Evolutionary conservation across 768 basidiomycete species (phyloP).

Genomic region (Lepiota venenata): DNA sequence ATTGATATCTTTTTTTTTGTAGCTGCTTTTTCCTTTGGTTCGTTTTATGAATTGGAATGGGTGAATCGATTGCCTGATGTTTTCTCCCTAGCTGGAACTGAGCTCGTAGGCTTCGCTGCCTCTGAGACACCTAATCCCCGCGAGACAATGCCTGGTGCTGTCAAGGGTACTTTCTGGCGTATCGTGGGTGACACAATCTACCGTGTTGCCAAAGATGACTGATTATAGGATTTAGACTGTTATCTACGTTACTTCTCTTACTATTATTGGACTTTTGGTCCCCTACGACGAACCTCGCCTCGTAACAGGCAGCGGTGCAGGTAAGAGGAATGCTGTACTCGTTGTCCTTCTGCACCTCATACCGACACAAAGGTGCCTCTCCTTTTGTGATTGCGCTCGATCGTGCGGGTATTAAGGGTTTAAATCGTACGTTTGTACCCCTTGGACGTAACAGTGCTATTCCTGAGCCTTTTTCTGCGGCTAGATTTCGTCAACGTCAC

Average conservation of each 20-base stretch:
- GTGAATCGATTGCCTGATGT: not conserved
- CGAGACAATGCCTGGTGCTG: conserved; percentile 38
- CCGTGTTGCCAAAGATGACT: not conserved
- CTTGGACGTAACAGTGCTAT: not conserved
- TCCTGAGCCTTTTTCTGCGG: not conserved
- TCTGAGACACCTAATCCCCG: conserved; percentile 45
- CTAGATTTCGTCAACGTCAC: conserved; percentile 38
- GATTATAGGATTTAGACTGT: conserved; percentile 27
- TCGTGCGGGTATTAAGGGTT: conserved; percentile 35
- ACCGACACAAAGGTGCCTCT: conserved; percentile 27
- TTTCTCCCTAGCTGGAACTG: conserved; percentile 36
- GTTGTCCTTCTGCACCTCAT: not conserved
- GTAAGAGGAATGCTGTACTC: not conserved
- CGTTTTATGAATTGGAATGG: conserved; percentile 2
- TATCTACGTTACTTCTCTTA: conserved; percentile 41
- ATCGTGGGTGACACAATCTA: conserved; percentile 26
- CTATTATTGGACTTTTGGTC: conserved; percentile 39
- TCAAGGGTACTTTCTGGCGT: conserved; percentile 48
- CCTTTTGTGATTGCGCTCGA: conserved; percentile 44
- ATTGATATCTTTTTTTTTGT: not conserved
- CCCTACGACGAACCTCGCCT: conserved; percentile 34
- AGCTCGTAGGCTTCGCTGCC: conserved; percentile 43
- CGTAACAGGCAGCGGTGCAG: conserved; percentile 33
- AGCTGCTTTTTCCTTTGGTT: conserved; percentile 38
- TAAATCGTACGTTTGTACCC: conserved; percentile 29